A percentile compares a stretch with the other conserved stretches of the same genome.
phyloP scores from a whole-genome alignment of 371 early-diverging fungal genomes.

The Choanephora cucurbitarum region DNA sequence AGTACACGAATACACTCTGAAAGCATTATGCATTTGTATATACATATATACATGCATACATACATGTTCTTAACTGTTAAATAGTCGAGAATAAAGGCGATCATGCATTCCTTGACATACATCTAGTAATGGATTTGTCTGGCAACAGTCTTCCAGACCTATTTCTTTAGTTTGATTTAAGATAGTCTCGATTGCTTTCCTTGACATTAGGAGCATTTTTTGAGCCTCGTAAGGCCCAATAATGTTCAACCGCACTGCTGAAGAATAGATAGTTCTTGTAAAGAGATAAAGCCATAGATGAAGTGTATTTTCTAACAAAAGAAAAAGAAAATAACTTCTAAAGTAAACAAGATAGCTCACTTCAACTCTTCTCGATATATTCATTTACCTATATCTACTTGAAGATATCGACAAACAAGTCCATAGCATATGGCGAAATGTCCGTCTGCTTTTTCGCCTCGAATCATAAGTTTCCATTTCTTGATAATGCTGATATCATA shows the following conservation, averaged over 20 bases:
- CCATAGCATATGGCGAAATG: constrained; percentile 78
- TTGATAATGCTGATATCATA: constrained; percentile 38
- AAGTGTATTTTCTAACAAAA: constrained; percentile 59
- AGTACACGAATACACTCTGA: no score
- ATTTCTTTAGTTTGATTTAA: constrained; percentile 46
- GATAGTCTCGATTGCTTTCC: constrained; percentile 56
- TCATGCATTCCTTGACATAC: constrained; percentile 90
- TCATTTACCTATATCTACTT: constrained; percentile 54
- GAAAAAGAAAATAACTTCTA: no score
- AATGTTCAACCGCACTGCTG: constrained; percentile 87
- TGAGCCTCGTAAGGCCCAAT: constrained; percentile 91
- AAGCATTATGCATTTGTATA: no score
- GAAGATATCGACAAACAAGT: constrained; percentile 61
- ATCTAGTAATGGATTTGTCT: constrained; percentile 79
- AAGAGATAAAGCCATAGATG: constrained; percentile 83
- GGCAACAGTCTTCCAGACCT: constrained; percentile 60
- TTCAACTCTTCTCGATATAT: not conserved
- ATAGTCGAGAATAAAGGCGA: constrained; percentile 83
- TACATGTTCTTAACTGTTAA: constrained; percentile 67
- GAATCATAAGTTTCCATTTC: constrained; percentile 55
- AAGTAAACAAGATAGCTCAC: no score
- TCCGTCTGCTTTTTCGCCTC: constrained; percentile 58
- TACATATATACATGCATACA: not conserved
- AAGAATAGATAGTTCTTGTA: constrained; percentile 80
- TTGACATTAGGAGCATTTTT: constrained; percentile 62